Evolutionary conservation across 2,329 filamentous ascomycete species (phyloP).

Genomic region (Monilinia aucupariae): DNA sequence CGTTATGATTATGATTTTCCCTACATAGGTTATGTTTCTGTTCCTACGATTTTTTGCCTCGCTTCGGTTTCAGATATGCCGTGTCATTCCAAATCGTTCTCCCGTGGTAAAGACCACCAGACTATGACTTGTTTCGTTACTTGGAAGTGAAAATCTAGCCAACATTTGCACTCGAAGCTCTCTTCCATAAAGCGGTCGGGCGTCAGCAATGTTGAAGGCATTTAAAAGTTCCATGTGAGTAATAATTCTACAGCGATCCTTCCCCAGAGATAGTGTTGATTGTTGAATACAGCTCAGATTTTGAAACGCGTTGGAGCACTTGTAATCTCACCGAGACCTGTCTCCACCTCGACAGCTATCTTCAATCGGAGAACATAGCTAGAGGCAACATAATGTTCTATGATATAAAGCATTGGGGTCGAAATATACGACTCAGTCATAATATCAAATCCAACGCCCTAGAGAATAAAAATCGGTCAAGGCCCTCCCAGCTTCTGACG

Average conservation of each 20-base stretch:
- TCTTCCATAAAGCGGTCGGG: neutral
- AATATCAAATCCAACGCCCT: neutral
- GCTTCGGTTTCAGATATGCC: neutral
- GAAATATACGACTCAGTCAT: neutral
- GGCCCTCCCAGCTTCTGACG: neutral
- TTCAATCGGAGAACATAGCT: too few species aligned
- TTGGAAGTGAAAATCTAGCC: neutral
- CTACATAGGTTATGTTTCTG: neutral
- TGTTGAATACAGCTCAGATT: neutral
- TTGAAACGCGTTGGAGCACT: neutral
- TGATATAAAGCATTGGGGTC: too few species aligned
- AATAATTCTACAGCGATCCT: too few species aligned
- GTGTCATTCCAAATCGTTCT: neutral
- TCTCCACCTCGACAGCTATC: too few species aligned
- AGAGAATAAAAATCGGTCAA: neutral
- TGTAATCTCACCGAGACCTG: too few species aligned
- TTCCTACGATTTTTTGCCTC: neutral
- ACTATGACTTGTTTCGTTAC: neutral
- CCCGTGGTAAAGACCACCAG: neutral
- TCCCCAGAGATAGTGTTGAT: too few species aligned
- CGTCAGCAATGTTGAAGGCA: neutral
- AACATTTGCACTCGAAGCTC: neutral
- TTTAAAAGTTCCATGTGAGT: too few species aligned
- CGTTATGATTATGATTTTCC: neutral
- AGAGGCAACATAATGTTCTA: too few species aligned